A percentile compares a stretch with the other conserved stretches of the same genome.
Conservation (phyloP, 2,329 filamentous ascomycete genomes). For the Exutisphaerella laricina region DNA sequence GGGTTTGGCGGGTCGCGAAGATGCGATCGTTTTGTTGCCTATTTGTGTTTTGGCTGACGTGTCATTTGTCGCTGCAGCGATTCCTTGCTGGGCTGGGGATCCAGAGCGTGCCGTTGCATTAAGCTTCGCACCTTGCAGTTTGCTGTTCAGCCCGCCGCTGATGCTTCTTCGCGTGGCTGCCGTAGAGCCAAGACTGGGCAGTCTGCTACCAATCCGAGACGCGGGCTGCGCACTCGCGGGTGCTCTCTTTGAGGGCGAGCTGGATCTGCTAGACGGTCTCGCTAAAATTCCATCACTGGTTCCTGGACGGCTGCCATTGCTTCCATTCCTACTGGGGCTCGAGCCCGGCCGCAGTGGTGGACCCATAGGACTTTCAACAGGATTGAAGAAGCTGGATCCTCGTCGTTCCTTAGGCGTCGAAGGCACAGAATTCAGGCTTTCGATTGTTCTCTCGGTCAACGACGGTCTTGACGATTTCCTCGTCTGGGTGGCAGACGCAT, state of each 20-base stretch:
- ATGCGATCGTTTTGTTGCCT: conserved; percentile 34
- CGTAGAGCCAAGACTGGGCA: conserved; percentile 24
- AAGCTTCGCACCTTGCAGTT: conserved; percentile 19
- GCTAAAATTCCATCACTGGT: conserved; percentile 39
- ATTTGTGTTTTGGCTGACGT: conserved; percentile 2
- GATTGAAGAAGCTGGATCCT: conserved; percentile 67
- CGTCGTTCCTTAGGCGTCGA: conserved; percentile 67
- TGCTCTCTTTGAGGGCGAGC: conserved; percentile 34
- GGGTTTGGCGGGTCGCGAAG: conserved; percentile 29
- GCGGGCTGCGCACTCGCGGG: conserved; percentile 33
- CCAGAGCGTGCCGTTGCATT: conserved; percentile 9
- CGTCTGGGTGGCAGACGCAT: conserved; percentile 2
- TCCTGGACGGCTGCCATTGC: conserved; percentile 41
- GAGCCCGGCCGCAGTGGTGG: conserved; percentile 60
- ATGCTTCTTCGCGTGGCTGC: conserved; percentile 23
- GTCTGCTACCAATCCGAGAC: conserved; percentile 18
- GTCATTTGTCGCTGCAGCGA: conserved; percentile 9
- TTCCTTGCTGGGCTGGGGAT: conserved; percentile 16
- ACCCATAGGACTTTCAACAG: conserved; percentile 51
- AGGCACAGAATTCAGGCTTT: conserved; percentile 72
- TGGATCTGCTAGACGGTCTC: conserved; percentile 22
- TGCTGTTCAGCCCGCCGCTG: conserved; percentile 24
- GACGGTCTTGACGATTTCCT: conserved; percentile 49
- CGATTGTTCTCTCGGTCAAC: conserved; percentile 76
- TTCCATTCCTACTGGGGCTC: conserved; percentile 49